These are phyloP conservation scores for Chenopodium suecicum DNA, from an alignment of 148 eudicot species.

Conservation along the genomic window DNA sequence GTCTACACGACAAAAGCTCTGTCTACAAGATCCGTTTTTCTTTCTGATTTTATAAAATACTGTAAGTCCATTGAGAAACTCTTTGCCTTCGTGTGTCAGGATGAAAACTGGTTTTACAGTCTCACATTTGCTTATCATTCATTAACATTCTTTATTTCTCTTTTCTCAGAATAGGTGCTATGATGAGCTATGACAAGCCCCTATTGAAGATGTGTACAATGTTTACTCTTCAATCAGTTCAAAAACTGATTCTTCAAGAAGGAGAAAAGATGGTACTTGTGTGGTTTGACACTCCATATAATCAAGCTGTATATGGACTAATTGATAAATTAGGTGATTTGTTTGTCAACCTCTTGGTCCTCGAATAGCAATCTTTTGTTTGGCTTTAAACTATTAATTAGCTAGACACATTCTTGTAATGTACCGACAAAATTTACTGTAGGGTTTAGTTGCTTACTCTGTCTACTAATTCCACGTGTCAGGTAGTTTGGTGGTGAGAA, in stretches of 20 bases:
- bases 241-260: conserved; percentile 94
- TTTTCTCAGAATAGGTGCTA: conserved; percentile 48
- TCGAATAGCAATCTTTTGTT: conserved; percentile 5
- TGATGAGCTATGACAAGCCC: conserved; percentile 51
- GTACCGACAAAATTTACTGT: not conserved
- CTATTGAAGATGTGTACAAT: conserved; percentile 73
- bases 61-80: not conserved
- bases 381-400: not conserved
- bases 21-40: not conserved
- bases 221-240: conserved; percentile 82
- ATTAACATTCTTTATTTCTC: conserved; percentile 1
- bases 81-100: not conserved
- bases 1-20: not conserved
- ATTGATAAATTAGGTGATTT: conserved; percentile 91
- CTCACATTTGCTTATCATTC: conserved; percentile 4
- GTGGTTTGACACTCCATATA: conserved; percentile 94
- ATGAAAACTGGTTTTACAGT: not conserved
- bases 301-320: conserved; percentile 97
- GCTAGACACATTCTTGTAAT: not conserved
- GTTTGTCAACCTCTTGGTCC: not conserved
- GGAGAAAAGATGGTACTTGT: conserved; percentile 99
- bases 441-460: conserved; percentile 2
- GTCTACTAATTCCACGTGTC: conserved; percentile 22
- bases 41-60: not conserved
- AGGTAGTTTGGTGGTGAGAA: conserved; percentile 98